phyloP scores from a whole-genome alignment of 495 filamentous ascomycete genomes.

The Lasiosphaeria miniovina region DNA sequence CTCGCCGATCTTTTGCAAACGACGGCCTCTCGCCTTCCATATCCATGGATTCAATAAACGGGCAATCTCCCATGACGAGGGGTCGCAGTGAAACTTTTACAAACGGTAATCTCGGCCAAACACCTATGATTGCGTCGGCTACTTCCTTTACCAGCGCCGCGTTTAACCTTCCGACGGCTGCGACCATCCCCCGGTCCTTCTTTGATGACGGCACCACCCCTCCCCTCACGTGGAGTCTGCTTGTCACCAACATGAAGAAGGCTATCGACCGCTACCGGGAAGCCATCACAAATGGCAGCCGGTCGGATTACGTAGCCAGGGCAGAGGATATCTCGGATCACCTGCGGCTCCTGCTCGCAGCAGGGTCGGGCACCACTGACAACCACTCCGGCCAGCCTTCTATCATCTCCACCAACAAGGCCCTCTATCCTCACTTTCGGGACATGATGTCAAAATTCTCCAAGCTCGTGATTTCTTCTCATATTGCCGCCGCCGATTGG shows the following conservation, averaged over 20 bases:
- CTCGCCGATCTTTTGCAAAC: slow-evolving; percentile 61
- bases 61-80: slow-evolving; percentile 47
- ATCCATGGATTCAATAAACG: slow-evolving; percentile 85
- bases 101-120: slow-evolving; percentile 44
- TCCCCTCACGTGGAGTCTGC: slow-evolving; percentile 79
- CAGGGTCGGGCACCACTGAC: slow-evolving; percentile 93
- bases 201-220: slow-evolving; percentile 76
- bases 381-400: slow-evolving; percentile 98
- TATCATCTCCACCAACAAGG: slow-evolving; percentile 97
- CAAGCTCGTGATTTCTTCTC: slow-evolving; percentile 95
- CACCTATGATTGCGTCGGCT: slow-evolving; percentile 58
- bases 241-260: slow-evolving; percentile 86
- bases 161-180: slow-evolving; percentile 53
- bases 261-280: slow-evolving; percentile 85
- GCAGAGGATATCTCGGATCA: slow-evolving; percentile 98
- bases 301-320: slow-evolving; percentile 84
- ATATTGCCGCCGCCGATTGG: slow-evolving; percentile 94
- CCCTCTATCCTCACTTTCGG: slow-evolving; percentile 92
- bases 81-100: slow-evolving; percentile 46
- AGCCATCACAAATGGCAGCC: slow-evolving; percentile 71
- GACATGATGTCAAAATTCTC: slow-evolving; percentile 99
- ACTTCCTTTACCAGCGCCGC: slow-evolving; percentile 64
- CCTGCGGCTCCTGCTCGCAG: slow-evolving; percentile 85
- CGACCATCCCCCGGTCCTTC: slow-evolving; percentile 72
- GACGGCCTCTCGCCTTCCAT: slow-evolving; percentile 83